Conservation (phyloP, 2,329 filamentous ascomycete species). For the Colletotrichum trifolii region DNA sequence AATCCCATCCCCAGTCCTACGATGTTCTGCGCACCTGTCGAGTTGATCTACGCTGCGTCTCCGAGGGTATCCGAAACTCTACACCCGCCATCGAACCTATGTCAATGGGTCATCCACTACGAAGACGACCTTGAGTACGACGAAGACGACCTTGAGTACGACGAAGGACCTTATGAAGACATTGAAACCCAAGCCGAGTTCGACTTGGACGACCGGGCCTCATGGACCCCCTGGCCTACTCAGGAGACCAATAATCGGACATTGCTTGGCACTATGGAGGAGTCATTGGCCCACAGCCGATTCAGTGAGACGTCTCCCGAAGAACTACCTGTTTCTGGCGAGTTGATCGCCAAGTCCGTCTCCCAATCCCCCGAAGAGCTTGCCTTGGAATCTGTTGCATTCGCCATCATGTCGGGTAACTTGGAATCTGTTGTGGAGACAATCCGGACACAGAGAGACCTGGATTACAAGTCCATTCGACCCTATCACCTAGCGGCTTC, state of each 20-base stretch:
- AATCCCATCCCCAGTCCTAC: neutral
- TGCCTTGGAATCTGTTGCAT: slow-evolving; percentile 20
- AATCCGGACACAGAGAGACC: accelerated
- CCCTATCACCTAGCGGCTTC: slow-evolving; percentile 50
- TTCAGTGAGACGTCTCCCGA: neutral
- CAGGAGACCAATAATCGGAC: slow-evolving; percentile 14
- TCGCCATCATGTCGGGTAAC: slow-evolving; percentile 42
- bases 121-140: neutral
- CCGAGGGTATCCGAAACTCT: slow-evolving; percentile 32
- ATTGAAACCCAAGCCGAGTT: slow-evolving; percentile 4
- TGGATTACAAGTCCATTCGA: slow-evolving; percentile 34
- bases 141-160: neutral
- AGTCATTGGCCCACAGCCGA: neutral
- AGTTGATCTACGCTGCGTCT: neutral
- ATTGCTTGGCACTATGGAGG: neutral
- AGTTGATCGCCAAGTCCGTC: slow-evolving; percentile 25
- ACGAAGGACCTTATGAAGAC: neutral
- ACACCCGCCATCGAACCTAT: slow-evolving; percentile 18
- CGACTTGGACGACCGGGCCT: slow-evolving; percentile 34
- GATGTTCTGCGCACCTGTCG: neutral
- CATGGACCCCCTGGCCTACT: slow-evolving; percentile 20
- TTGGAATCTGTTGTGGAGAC: neutral
- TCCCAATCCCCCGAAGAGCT: slow-evolving; percentile 22
- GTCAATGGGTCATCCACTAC: slow-evolving; percentile 36
- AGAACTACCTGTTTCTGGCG: slow-evolving; percentile 33